Evolutionary conservation across 1,284 basidiomycete genomes (phyloP).

Genomic region (Puccinia brachypodii): DNA sequence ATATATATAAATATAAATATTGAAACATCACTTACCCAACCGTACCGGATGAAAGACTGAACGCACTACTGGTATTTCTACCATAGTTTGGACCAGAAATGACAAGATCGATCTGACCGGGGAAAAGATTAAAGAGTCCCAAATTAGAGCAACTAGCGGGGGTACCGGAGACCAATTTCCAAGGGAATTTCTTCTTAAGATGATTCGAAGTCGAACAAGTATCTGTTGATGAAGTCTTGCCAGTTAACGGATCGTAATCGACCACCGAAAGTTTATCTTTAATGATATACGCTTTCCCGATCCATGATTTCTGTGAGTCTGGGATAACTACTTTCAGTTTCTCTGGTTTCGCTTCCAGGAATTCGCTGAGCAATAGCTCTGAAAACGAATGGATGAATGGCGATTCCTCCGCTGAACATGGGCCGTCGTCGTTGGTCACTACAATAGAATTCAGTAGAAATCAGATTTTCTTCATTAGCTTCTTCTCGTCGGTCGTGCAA

Average conservation of each 20-base stretch:
- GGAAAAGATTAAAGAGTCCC: constrained; percentile 80
- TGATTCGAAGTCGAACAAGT: neutral
- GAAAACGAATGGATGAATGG: constrained; percentile 41
- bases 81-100: constrained; percentile 61
- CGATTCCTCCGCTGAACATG: constrained; percentile 38
- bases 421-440: constrained; percentile 46
- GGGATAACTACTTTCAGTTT: constrained; percentile 41
- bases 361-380: neutral
- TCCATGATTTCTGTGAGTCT: constrained; percentile 46
- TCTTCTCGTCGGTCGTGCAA: too few relatives aligned
- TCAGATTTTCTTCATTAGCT: too few relatives aligned
- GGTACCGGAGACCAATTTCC: constrained; percentile 58
- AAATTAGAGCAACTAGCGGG: constrained; percentile 88
- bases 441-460: neutral
- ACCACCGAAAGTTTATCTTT: constrained; percentile 15
- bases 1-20: too few relatives aligned
- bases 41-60: constrained; percentile 53
- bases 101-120: constrained; percentile 76
- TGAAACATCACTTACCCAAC: constrained; percentile 29
- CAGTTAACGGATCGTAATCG: constrained; percentile 27
- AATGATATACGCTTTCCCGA: constrained; percentile 37
- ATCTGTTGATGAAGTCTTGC: neutral
- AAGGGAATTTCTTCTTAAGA: neutral
- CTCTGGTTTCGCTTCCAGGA: constrained; percentile 7
- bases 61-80: constrained; percentile 54